These are phyloP conservation scores for Fomitopsis palustris DNA, from an alignment of 1,284 basidiomycete species.

Conservation along the genomic window DNA sequence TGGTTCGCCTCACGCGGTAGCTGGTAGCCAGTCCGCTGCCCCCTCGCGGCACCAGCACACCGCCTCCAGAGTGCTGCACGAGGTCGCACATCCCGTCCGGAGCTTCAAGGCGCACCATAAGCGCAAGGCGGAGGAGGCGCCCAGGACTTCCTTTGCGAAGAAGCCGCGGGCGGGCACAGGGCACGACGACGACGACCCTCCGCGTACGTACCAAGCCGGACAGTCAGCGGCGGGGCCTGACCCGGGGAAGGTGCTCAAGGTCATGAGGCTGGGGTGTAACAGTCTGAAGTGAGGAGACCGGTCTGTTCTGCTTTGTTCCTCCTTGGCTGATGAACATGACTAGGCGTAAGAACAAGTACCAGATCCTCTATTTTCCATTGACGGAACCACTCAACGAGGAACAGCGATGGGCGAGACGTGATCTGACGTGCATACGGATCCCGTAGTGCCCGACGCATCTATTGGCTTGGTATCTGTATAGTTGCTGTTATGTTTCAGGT, in stretches of 20 bases:
- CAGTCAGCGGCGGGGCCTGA: slow-evolving; percentile 17
- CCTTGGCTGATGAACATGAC: neutral
- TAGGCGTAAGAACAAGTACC: slow-evolving; percentile 29
- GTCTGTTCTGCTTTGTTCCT: neutral
- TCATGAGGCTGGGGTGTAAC: slow-evolving; percentile 46
- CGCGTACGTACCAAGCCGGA: neutral
- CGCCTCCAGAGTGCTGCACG: slow-evolving; percentile 14
- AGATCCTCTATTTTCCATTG: slow-evolving; percentile 51
- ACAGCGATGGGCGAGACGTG: slow-evolving; percentile 46
- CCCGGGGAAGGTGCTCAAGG: slow-evolving; percentile 36
- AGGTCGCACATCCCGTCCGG: slow-evolving; percentile 18
- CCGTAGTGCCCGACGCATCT: neutral
- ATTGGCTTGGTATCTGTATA: neutral
- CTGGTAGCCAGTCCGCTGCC: neutral
- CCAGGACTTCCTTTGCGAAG: slow-evolving; percentile 18
- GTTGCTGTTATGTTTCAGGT: neutral
- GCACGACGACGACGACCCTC: neutral
- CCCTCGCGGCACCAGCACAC: slow-evolving; percentile 2
- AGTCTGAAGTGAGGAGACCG: slow-evolving; percentile 37
- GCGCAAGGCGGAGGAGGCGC: slow-evolving; percentile 17
- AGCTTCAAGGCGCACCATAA: slow-evolving; percentile 19
- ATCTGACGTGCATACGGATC: slow-evolving; percentile 44
- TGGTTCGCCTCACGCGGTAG: slow-evolving; percentile 1
- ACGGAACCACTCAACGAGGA: slow-evolving; percentile 47
- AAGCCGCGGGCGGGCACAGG: slow-evolving; percentile 21